Evolutionary conservation across 1,139 yeast species (phyloP).

Genomic region (Spathaspora sp.): DNA sequence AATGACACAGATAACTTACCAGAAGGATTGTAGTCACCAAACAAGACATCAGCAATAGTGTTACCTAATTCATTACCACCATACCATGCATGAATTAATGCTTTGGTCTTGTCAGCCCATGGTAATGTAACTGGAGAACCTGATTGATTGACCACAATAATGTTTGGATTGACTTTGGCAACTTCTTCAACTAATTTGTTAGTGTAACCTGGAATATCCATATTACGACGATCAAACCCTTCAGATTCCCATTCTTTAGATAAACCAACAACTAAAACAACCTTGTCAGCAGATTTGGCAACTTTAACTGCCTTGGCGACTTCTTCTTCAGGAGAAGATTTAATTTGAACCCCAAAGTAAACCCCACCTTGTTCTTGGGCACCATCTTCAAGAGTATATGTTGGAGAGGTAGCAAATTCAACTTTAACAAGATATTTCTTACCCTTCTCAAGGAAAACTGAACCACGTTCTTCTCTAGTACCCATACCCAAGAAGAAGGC

Average conservation of each 20-base stretch:
- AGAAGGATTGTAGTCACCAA: conserved; percentile 27
- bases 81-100: conserved; percentile 44
- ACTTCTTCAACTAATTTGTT: conserved; percentile 44
- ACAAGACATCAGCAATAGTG: conserved; percentile 27
- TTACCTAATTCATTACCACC: conserved; percentile 29
- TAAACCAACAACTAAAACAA: conserved; percentile 35
- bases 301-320: conserved; percentile 29
- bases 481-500: conserved; percentile 41
- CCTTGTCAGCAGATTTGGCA: conserved; percentile 28
- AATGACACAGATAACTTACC: conserved; percentile 27
- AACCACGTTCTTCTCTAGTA: conserved; percentile 47
- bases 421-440: conserved; percentile 41
- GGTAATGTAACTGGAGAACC: conserved; percentile 62
- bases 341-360: conserved; percentile 18
- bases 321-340: conserved; percentile 26
- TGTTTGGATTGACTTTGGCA: conserved; percentile 42
- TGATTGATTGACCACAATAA: conserved; percentile 53
- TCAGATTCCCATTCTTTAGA: conserved; percentile 29
- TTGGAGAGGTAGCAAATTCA: conserved; percentile 53
- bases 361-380: conserved; percentile 21
- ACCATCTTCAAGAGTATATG: conserved; percentile 23
- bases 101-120: conserved; percentile 43
- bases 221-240: conserved; percentile 25
- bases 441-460: conserved; percentile 39
- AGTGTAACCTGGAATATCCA: conserved; percentile 43